Conservation (phyloP, 2,329 filamentous ascomycete species). For the Pyricularia pennisetigena region DNA sequence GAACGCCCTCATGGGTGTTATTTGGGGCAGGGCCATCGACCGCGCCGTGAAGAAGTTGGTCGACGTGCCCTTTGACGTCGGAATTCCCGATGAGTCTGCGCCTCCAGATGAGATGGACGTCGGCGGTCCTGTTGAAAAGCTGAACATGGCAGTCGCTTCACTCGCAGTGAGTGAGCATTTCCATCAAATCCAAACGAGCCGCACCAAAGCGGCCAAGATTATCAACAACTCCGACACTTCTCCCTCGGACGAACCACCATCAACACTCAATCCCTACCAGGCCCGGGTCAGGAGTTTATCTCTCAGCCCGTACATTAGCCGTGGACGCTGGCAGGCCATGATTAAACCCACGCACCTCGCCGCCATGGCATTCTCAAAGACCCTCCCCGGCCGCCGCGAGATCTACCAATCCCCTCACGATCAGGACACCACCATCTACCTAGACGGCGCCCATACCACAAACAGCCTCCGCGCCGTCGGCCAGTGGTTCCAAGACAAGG, state of each 20-base stretch:
- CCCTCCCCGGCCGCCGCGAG: conserved; percentile 70
- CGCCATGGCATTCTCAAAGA: conserved; percentile 58
- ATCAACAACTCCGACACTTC: background rate
- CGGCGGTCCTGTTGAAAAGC: conserved; percentile 39
- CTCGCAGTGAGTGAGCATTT: conserved; percentile 13
- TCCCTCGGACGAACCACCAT: background rate
- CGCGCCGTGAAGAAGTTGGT: conserved; percentile 33
- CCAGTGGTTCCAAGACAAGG: conserved; percentile 65
- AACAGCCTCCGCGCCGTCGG: conserved; percentile 80
- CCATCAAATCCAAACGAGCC: conserved; percentile 11
- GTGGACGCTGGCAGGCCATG: background rate
- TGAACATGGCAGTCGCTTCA: conserved; percentile 40
- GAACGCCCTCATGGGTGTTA: conserved; percentile 35
- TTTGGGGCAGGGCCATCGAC: conserved; percentile 45
- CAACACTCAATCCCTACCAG: background rate
- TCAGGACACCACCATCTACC: conserved; percentile 31
- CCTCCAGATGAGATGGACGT: conserved; percentile 37
- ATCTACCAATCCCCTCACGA: conserved; percentile 19
- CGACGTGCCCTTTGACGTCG: conserved; percentile 34
- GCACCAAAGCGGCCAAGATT: background rate
- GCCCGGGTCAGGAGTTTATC: background rate
- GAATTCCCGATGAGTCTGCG: conserved; percentile 18
- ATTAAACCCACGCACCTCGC: conserved; percentile 22
- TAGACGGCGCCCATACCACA: conserved; percentile 88
- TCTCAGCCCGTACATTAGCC: background rate